phyloP scores from a whole-genome alignment of 129 eudicot species.

The Centaurea solstitialis region DNA sequence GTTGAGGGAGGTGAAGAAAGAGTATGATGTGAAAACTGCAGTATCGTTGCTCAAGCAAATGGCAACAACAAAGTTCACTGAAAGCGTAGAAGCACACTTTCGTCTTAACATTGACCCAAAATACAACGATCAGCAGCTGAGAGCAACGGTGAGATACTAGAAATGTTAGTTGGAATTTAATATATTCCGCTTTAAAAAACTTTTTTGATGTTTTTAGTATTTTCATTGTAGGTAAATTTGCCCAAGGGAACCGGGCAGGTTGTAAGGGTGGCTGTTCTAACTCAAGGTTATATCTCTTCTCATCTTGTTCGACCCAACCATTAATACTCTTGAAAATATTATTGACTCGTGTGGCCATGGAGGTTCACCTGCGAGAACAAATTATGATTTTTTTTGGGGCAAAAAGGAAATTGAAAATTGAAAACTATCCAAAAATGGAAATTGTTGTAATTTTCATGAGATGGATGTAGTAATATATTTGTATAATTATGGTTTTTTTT shows the following conservation, averaged over 20 bases:
- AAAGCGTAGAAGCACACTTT: slow-evolving; percentile 93
- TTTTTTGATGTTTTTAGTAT: background rate
- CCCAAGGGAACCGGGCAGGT: slow-evolving; percentile 94
- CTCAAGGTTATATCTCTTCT: slow-evolving; percentile 61
- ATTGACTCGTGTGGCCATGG: background rate
- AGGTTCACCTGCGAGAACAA: too few relatives aligned
- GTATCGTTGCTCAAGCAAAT: slow-evolving; percentile 75
- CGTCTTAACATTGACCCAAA: slow-evolving; percentile 98
- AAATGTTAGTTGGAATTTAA: background rate
- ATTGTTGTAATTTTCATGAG: background rate
- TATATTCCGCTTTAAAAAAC: background rate
- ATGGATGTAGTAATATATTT: background rate
- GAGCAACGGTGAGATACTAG: slow-evolving; percentile 77
- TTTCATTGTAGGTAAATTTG: slow-evolving; percentile 63
- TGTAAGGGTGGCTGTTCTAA: slow-evolving; percentile 90
- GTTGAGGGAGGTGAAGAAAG: slow-evolving; percentile 84
- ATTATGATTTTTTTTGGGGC: too few relatives aligned
- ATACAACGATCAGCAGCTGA: slow-evolving; percentile 92
- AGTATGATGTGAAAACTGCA: slow-evolving; percentile 78
- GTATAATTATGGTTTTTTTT: background rate
- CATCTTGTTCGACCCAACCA: background rate
- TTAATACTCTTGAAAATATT: background rate
- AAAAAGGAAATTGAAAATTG: background rate
- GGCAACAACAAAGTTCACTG: slow-evolving; percentile 76
- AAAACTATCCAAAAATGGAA: background rate